Base-by-base conservation (phyloP, 768 basidiomycete genomes). In the Kwoniella sp. region DNA sequence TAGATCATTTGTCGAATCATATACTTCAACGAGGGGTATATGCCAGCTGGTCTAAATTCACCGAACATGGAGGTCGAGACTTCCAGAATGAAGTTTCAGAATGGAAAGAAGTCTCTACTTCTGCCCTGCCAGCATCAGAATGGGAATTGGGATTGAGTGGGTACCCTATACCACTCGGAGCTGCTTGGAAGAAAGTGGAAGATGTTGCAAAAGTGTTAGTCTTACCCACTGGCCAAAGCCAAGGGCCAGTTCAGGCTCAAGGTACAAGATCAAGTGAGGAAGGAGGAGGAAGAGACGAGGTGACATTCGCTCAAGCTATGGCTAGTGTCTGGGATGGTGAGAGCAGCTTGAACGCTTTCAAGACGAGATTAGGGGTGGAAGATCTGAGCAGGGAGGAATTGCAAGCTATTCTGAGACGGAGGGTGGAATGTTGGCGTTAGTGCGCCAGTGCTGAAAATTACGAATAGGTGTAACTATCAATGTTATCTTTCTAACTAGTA, bases 1-100 rank as follows among this genome's bases (percentile, higher is more conserved):
- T 88, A 22, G 81, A 86, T 8, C 85, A 86, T 37, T 73, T 98
- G 13, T 83, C 89, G 0, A 86, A 88, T 53, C 87, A 93, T 74
- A 87, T 98, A 56, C 81, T 90, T 21, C 90, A 93, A 67, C 88
- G 93, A 15, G 86, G 89, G 63, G 86, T 96, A 58, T 90, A 90
- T 74, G 87, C 91, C 47, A 88, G 90, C 0, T 85, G 85, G 64
- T 84, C 81, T 6, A 82, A 83, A 58, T 82, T 93, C 60, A 83
- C 84, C 30, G 77, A 83, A 2, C 72, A 78, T 8, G 88, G 91
- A 58, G 90, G 88, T 4, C 84, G 83, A 63, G 80, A 82, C 22
- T 83, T 95, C 22, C 82, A 82, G 22, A 84, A 85, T 0, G 93
- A 98, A 87, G 86, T 82, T 85, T 87, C 71, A 73, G 83, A 91